Base-by-base conservation (phyloP, 805 yeast genomes). In the Candida yuanshanica region DNA sequence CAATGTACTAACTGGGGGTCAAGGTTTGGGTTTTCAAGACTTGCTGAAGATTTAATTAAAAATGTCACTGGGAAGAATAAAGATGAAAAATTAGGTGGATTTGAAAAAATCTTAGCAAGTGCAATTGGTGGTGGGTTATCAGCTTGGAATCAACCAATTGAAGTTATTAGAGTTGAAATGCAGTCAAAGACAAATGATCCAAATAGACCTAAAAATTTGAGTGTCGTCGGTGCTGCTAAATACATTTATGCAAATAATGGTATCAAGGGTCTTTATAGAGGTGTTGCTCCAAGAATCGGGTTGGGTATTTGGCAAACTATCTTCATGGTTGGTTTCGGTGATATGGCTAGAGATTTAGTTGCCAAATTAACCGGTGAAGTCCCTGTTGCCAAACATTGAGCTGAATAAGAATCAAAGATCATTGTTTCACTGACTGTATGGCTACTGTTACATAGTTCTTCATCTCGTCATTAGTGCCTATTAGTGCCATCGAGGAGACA, bases 1-100 rank as follows among this genome's bases (percentile, higher is more conserved):
- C 99, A 93, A 64, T 84, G 88, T 86, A 91, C 98, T 52, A 93
- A 93, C 67, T 93, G 99, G 99, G 99, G 99, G 38, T 88, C 97
- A 16, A 77, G 99, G 61, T 91, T 90, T 57, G 99, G 98, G 26
- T 74, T 93, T 32, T 75, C 95, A 3, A 78, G 99, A 60, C 74
- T 90, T 57, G 95, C 95, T 24, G 99, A 93, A 70, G 91, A 86
- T 53, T 70, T 67, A 4, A 88, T 93, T 56, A 80, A 86, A 59
- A 72, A 68, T 35, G 37, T 72, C 12, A 75, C 81, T 18, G 80
- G 80, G 41, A 84, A 86, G 64, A 64, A 68, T 16, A 68, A 70
- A 37, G 81, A 78, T 43, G 76, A 75, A 20, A 79, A 79, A 57
- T 75, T 93, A 52, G 65, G 70, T 47, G 86, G 95, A 1, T 53